phyloP scores from a whole-genome alignment of 495 filamentous ascomycete species.

The Aspergillus heteromorphus region DNA sequence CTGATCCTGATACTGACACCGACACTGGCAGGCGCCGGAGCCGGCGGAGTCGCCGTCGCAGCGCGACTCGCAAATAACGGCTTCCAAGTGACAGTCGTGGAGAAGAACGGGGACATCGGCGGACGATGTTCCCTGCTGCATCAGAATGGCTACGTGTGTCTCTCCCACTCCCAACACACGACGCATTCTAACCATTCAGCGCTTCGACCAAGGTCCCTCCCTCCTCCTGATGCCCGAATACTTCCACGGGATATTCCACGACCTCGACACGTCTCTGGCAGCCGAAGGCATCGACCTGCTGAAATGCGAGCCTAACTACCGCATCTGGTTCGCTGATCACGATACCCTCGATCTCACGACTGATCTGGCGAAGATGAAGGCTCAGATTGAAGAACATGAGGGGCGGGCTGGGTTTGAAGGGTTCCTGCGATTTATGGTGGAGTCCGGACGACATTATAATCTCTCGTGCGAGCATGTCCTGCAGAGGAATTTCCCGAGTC shows the following conservation, averaged over 20 bases:
- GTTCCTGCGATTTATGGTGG: slow-evolving; percentile 57
- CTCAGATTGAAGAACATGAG: slow-evolving; percentile 60
- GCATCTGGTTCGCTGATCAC: slow-evolving; percentile 59
- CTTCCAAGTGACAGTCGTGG: slow-evolving; percentile 1
- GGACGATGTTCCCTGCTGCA: background rate
- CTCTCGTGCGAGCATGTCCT: slow-evolving; percentile 54
- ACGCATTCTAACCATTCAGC: slow-evolving; percentile 22
- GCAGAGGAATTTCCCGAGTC: slow-evolving; percentile 54
- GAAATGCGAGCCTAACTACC: slow-evolving; percentile 67
- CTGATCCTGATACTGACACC: too few relatives aligned
- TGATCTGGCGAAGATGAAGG: slow-evolving; percentile 58
- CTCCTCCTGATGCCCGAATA: slow-evolving; percentile 60
- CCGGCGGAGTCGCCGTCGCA: background rate
- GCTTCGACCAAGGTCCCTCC: slow-evolving; percentile 69
- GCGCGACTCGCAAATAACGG: background rate
- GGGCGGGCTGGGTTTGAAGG: slow-evolving; percentile 58
- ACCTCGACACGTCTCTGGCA: slow-evolving; percentile 55
- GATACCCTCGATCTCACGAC: slow-evolving; percentile 51
- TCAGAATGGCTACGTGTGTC: background rate
- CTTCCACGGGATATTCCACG: slow-evolving; percentile 57
- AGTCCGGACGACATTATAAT: slow-evolving; percentile 61
- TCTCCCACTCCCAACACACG: background rate
- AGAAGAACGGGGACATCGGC: background rate
- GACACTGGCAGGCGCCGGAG: background rate
- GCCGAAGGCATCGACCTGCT: slow-evolving; percentile 55